These are phyloP conservation scores for Acmispon strigosus DNA, from an alignment of 306 rosid species.

Conservation along the genomic window DNA sequence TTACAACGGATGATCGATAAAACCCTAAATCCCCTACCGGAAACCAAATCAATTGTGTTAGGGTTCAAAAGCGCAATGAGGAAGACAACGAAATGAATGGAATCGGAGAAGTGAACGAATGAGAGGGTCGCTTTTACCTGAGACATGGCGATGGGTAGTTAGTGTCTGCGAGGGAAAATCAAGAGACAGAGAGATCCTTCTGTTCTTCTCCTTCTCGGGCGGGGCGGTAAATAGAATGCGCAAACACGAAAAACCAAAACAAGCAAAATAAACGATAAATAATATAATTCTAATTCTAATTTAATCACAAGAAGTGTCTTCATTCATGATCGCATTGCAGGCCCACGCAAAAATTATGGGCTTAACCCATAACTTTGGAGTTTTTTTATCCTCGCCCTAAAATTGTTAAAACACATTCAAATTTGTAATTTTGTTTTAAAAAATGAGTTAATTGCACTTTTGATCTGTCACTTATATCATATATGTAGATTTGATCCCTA, in stretches of 20 bases:
- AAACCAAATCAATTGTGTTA: neutral
- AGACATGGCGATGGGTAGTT: constrained; percentile 27
- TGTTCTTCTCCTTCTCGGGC: constrained; percentile 18
- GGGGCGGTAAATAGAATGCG: neutral
- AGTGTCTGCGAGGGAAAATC: neutral
- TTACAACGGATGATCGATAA: neutral
- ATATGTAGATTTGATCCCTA: no score
- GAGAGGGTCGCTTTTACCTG: constrained; percentile 19
- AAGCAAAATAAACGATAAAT: neutral
- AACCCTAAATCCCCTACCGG: constrained; percentile 14
- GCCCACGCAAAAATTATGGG: no score
- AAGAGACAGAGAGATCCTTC: constrained; percentile 12
- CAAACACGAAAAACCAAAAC: neutral
- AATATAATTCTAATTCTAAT: neutral
- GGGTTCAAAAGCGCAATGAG: neutral
- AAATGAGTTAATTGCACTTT: no score
- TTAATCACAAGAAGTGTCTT: no score
- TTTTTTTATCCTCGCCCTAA: no score
- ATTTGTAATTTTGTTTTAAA: no score
- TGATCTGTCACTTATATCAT: no score
- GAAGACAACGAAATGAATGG: neutral
- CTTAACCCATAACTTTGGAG: no score
- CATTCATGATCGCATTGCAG: no score
- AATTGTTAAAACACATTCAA: no score
- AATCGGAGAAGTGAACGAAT: neutral